Base-by-base conservation (phyloP, 805 yeast species). In the Kluyveromyces siamensis region DNA sequence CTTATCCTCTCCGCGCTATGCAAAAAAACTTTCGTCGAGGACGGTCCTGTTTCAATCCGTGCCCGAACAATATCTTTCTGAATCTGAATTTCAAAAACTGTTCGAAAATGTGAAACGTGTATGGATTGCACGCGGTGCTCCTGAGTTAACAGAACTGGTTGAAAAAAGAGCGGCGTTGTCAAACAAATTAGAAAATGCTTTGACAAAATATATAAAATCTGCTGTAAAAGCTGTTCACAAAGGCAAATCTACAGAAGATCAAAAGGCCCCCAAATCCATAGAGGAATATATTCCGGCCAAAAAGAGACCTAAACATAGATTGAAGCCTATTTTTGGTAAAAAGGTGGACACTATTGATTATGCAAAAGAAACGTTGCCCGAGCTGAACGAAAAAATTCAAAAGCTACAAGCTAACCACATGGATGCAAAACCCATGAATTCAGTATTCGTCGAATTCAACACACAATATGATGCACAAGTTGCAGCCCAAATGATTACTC, bases 1-100 rank as follows among this genome's bases (percentile, higher is more conserved):
- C 2, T 70, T 88, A 49, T 75, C 96, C 1, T 78, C 95, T 9
- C 96, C 96, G 17, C 75, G 80, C 52, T 87, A 87, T 63, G 85
- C 95, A 40, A 74, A 76, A 50, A 81, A 80, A 56, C 65, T 86
- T 37, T 76, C 91, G 14, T 83, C 91, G 11, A 80, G 96, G 63
- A 84, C 91, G 1, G 87, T 91, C 1, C 72, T 91, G 45, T 81
- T 90, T 66, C 95, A 86, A 67, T 78, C 86, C 8, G 91, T 89
- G 6, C 93, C 97, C 10, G 79, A 82, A 49, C 77, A 81, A 50
- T 79, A 79, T 58, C 70, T 87, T 50, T 81, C 80, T 61, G 95
- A 84, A 61, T 72, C 75, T 48, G 88, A 86, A 57, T 79, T 91
- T 51, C 72, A 77, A 57, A 83, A 83, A 61, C 63, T 90, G 49